Conservation (phyloP, 2,329 filamentous ascomycete genomes). For the Cercospora beticola region DNA sequence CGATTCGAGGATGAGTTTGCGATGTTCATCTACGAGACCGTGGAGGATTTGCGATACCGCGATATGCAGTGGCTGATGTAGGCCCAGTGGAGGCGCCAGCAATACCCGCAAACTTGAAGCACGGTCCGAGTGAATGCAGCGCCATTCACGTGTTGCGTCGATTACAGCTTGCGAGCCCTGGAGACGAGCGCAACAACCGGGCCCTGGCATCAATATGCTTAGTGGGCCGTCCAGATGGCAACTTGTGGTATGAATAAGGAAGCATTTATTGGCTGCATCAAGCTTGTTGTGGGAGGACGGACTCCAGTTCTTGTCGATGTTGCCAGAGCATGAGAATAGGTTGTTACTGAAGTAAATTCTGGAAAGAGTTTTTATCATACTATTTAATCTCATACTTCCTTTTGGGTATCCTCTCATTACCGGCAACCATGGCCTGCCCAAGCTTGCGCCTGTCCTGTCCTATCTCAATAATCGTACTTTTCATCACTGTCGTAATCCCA, state of each 20-base stretch:
- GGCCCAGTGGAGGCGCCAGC: not conserved
- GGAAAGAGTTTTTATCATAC: not conserved
- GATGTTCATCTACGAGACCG: not conserved
- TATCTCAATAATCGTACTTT: constrained; percentile 3
- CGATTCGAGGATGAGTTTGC: not conserved
- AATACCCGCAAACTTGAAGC: not conserved
- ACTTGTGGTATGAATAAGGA: not conserved
- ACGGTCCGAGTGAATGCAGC: not conserved
- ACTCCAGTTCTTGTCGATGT: not conserved
- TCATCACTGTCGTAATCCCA: constrained; percentile 7
- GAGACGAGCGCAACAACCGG: not conserved
- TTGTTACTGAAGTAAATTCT: not conserved
- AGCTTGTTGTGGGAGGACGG: not conserved
- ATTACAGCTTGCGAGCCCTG: not conserved
- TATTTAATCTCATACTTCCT: not conserved
- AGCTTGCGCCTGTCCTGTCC: constrained; percentile 14
- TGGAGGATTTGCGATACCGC: not conserved
- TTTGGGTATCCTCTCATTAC: not conserved
- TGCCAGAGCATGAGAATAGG: not conserved
- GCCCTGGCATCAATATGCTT: not conserved
- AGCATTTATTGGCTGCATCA: not conserved
- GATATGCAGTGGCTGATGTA: not conserved
- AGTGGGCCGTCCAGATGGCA: not conserved
- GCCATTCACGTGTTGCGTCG: not conserved
- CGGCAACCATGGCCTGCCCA: constrained; percentile 1